Conservation (phyloP, 176 grass and related monocot genomes). For the Miscanthus lutarioriparius region DNA sequence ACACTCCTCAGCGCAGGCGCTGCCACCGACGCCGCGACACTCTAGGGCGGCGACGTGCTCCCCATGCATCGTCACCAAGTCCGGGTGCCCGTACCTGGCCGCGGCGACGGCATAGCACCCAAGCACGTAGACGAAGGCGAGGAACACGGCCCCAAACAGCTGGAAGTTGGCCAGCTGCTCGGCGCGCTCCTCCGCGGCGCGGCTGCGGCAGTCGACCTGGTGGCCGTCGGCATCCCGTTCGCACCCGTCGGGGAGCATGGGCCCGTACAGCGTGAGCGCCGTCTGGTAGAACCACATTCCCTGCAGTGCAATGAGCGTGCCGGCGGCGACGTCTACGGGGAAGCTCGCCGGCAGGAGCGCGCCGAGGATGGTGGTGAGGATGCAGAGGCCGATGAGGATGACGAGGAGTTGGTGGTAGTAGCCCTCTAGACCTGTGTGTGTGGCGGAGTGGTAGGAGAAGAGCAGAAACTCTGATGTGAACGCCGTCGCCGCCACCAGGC, state of each 20-base stretch:
- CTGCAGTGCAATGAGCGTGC: constrained; percentile 58
- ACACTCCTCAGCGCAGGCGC: not conserved
- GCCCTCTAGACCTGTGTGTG: constrained; percentile 69
- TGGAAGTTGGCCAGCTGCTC: constrained; percentile 77
- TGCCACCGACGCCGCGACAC: not conserved
- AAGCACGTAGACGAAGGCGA: constrained; percentile 51
- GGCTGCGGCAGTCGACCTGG: constrained; percentile 44
- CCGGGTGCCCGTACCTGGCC: constrained; percentile 43
- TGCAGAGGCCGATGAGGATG: constrained; percentile 63
- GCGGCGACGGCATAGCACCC: constrained; percentile 55
- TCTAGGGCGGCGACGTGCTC: constrained; percentile 33
- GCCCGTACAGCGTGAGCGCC: constrained; percentile 72
- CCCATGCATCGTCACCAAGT: constrained; percentile 40
- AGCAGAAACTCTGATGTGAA: too few species aligned
- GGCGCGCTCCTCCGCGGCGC: constrained; percentile 51
- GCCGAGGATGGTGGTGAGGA: constrained; percentile 45
- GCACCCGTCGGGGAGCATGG: constrained; percentile 70
- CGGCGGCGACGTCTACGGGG: constrained; percentile 45
- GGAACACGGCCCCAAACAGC: constrained; percentile 42
- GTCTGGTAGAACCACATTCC: constrained; percentile 98
- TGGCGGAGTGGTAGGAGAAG: constrained; percentile 48
- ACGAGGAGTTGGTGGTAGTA: constrained; percentile 91
- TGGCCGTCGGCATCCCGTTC: constrained; percentile 19
- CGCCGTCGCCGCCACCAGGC: too few species aligned
- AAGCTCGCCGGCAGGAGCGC: constrained; percentile 68